Conservation (phyloP, 2,329 filamentous ascomycete genomes). For the Fusarium cicatricum region DNA sequence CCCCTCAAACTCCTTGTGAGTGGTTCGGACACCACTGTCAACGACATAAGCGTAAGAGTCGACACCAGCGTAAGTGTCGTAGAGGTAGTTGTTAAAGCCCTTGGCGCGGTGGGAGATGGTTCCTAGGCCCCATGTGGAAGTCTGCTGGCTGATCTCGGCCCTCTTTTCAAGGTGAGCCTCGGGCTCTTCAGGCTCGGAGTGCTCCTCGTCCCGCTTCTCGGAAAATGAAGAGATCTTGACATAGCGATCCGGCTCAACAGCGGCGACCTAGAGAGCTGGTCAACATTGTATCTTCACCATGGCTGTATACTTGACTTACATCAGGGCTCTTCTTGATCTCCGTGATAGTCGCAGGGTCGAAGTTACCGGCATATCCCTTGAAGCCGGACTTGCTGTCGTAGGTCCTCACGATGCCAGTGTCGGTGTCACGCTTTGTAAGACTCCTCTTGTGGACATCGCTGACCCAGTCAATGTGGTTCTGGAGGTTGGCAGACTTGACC, state of each 20-base stretch:
- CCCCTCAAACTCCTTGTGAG: conserved; percentile 62
- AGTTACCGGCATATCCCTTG: conserved; percentile 55
- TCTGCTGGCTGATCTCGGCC: conserved; percentile 39
- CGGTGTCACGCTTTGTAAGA: conserved; percentile 54
- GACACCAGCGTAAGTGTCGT: conserved; percentile 53
- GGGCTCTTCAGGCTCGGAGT: background rate
- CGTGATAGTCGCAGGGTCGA: conserved; percentile 52
- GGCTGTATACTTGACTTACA: conserved; percentile 42
- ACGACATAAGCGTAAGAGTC: conserved; percentile 69
- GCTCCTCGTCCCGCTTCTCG: conserved; percentile 13
- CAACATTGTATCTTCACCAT: background rate
- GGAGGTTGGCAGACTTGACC: conserved; percentile 53
- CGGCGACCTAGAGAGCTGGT: conserved; percentile 35
- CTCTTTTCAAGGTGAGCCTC: conserved; percentile 34
- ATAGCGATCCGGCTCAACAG: conserved; percentile 43
- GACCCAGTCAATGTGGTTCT: conserved; percentile 58
- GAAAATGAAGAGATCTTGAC: conserved; percentile 36
- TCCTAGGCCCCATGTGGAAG: conserved; percentile 45
- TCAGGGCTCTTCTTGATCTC: conserved; percentile 52
- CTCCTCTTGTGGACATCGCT: conserved; percentile 63
- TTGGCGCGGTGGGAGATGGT: conserved; percentile 44
- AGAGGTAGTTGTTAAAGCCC: conserved; percentile 53
- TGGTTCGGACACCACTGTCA: conserved; percentile 66
- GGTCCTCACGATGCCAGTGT: conserved; percentile 47
- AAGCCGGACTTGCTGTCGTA: conserved; percentile 44